Evolutionary conservation across 2,329 filamentous ascomycete genomes (phyloP).

Genomic region (Xylogone sp.): DNA sequence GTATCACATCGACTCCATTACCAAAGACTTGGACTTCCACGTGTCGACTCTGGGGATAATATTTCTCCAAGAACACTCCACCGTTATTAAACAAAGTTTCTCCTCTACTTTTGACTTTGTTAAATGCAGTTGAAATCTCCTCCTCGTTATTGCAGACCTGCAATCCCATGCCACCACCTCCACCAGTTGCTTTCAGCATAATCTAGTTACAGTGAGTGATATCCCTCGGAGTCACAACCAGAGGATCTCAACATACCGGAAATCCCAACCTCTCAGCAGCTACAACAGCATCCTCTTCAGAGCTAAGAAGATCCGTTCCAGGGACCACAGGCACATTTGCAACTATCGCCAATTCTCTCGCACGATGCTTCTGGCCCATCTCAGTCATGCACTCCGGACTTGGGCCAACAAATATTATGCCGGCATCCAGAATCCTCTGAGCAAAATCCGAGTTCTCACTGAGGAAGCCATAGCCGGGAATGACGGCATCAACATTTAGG

Average conservation of each 20-base stretch:
- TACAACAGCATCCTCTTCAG: constrained; percentile 25
- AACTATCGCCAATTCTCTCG: constrained; percentile 29
- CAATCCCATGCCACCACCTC: constrained; percentile 43
- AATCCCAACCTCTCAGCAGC: constrained; percentile 29
- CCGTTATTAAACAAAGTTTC: constrained; percentile 47
- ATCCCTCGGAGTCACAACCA: background rate
- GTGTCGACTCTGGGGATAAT: constrained; percentile 38
- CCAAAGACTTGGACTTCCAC: constrained; percentile 45
- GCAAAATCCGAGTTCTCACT: constrained; percentile 63
- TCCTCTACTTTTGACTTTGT: constrained; percentile 34
- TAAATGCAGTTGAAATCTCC: constrained; percentile 29
- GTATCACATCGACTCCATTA: constrained; percentile 34
- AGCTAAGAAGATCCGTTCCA: constrained; percentile 26
- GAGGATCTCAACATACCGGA: constrained; percentile 20
- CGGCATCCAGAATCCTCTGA: constrained; percentile 44
- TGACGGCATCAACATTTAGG: constrained; percentile 46
- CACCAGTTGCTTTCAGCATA: constrained; percentile 45
- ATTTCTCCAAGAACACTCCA: constrained; percentile 45
- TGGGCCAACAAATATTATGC: constrained; percentile 58
- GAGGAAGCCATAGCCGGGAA: constrained; percentile 66
- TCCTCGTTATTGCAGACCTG: constrained; percentile 30
- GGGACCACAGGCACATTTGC: constrained; percentile 32
- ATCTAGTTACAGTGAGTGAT: constrained; percentile 16
- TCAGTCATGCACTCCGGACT: constrained; percentile 38
- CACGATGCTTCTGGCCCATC: constrained; percentile 35